Percentiles rank a stretch among this genome's conserved stretches.
Evolutionary conservation across 2,329 filamentous ascomycete species (phyloP).

Genomic region (Didymella pomorum): DNA sequence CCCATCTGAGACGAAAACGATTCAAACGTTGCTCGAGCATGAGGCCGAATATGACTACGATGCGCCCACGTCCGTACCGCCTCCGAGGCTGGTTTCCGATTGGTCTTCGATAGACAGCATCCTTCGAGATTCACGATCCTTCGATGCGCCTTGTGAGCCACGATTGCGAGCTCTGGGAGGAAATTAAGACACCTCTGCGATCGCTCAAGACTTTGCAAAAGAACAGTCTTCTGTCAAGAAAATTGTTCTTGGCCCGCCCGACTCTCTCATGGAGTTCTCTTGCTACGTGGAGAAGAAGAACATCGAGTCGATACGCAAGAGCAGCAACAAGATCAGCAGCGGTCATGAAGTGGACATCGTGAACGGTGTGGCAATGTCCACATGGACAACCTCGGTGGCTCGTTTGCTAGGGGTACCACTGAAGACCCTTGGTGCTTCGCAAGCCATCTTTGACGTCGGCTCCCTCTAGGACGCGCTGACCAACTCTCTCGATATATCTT

Average conservation of each 20-base stretch:
- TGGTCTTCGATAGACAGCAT: not conserved
- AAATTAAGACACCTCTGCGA: constrained; percentile 54
- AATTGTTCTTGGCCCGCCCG: not conserved
- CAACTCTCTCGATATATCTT: not conserved
- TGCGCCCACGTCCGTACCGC: not conserved
- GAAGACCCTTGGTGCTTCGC: not conserved
- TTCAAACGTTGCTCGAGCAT: not conserved
- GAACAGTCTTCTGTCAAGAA: not conserved
- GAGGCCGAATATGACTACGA: not conserved
- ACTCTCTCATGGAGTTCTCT: not conserved
- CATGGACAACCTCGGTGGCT: not conserved
- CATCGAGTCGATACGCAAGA: not conserved
- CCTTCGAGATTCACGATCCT: constrained; percentile 58
- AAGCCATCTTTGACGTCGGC: not conserved
- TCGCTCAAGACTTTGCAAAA: not conserved
- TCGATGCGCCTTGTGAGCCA: constrained; percentile 68
- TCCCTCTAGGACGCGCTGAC: not conserved
- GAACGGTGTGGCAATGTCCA: not conserved
- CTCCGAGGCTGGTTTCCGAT: not conserved
- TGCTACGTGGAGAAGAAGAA: not conserved
- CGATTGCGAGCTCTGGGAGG: constrained; percentile 65
- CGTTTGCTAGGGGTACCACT: not conserved
- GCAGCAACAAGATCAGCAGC: not conserved
- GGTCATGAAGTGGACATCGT: not conserved
- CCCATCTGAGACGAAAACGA: not conserved